These are phyloP conservation scores for Kalmusia sp. DNA, from an alignment of 2,329 filamentous ascomycete genomes.

Conservation along the genomic window DNA sequence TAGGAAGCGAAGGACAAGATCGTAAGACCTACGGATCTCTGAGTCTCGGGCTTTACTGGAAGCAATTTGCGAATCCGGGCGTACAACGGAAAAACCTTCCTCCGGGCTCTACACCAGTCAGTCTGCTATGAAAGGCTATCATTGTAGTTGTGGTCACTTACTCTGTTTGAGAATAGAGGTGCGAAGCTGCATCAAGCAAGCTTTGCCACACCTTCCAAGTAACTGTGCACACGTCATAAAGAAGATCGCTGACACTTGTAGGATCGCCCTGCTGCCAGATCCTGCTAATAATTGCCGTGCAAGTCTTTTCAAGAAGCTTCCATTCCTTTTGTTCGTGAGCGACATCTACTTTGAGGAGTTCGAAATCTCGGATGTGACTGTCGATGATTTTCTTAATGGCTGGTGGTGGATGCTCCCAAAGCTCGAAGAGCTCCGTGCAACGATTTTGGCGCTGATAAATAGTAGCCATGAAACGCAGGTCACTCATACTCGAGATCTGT, in stretches of 20 bases:
- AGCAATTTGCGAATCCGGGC: not conserved
- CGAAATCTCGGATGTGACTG: conserved; percentile 32
- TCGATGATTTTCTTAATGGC: conserved; percentile 24
- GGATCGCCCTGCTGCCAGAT: conserved; percentile 8
- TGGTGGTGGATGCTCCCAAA: conserved; percentile 29
- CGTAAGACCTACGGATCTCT: conserved; percentile 9
- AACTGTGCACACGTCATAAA: conserved; percentile 24
- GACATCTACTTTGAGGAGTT: conserved; percentile 23
- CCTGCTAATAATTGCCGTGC: conserved; percentile 20
- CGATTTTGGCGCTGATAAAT: conserved; percentile 35
- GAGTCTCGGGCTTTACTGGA: not conserved
- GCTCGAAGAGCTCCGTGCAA: conserved; percentile 29
- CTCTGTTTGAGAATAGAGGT: conserved; percentile 15
- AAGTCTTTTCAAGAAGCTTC: conserved; percentile 24
- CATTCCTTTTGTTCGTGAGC: conserved; percentile 19
- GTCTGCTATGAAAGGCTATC: not conserved
- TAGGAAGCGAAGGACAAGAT: conserved; percentile 1
- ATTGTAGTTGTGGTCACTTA: conserved; percentile 10
- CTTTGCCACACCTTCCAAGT: conserved; percentile 28
- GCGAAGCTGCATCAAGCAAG: conserved; percentile 20
- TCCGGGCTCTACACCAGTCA: conserved; percentile 3
- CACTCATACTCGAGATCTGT: conserved; percentile 36
- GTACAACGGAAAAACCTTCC: not conserved
- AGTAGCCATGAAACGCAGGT: conserved; percentile 43
- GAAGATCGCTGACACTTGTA: conserved; percentile 2